Evolutionary conservation across 192 early-diverging fungal genomes (phyloP).

Genomic region (Coemansia sp.): DNA sequence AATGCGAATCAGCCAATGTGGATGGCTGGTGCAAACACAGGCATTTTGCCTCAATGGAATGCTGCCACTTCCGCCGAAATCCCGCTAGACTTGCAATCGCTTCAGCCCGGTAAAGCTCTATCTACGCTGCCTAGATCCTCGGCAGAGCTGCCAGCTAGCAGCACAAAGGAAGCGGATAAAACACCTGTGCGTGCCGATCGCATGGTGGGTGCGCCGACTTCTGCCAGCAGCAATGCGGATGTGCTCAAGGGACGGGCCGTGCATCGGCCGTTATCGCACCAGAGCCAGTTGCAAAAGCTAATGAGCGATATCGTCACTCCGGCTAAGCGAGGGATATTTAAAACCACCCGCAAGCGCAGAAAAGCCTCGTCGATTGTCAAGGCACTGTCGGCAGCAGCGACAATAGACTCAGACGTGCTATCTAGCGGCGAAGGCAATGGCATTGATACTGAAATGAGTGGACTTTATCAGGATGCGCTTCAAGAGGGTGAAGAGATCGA

Average conservation of each 20-base stretch:
- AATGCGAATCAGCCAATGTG: not conserved
- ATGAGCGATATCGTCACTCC: constrained; percentile 9
- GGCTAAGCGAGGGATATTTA: constrained; percentile 14
- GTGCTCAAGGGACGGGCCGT: too few species aligned
- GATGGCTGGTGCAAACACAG: not conserved
- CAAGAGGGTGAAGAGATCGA: constrained; percentile 51
- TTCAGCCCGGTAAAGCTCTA: not conserved
- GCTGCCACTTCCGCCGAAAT: not conserved
- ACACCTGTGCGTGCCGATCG: not conserved
- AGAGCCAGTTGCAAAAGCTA: constrained; percentile 13
- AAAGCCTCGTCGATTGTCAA: constrained; percentile 20
- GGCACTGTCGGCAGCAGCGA: constrained; percentile 3
- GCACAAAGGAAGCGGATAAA: not conserved
- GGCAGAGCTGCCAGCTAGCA: too few species aligned
- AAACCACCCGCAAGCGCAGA: constrained; percentile 33
- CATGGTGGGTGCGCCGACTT: not conserved
- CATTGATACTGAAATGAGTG: constrained; percentile 47
- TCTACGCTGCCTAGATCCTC: too few species aligned
- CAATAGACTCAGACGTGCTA: constrained; percentile 17
- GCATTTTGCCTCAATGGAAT: not conserved
- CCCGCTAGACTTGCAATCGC: not conserved
- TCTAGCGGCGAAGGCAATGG: constrained; percentile 12
- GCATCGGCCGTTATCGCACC: constrained; percentile 2
- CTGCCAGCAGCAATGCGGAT: too few species aligned
- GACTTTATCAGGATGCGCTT: constrained; percentile 52